Conservation (phyloP, 257 asterid genomes). For the Solanum tacnaense region DNA sequence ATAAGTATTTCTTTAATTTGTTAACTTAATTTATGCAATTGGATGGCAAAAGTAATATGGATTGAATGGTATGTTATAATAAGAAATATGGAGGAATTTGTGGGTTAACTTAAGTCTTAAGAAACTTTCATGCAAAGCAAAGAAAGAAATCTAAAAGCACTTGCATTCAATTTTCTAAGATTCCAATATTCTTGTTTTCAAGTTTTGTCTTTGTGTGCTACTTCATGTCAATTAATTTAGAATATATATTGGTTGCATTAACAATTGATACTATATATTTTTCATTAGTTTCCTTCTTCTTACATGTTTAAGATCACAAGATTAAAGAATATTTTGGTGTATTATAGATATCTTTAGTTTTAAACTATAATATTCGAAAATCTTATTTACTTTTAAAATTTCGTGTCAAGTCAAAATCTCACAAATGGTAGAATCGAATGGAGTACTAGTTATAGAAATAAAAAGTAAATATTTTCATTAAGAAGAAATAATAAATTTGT, state of each 20-base stretch:
- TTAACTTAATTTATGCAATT: neutral
- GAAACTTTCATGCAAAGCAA: conserved; percentile 1
- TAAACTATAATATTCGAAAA: rapidly evolving
- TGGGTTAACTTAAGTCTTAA: neutral
- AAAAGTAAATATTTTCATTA: neutral
- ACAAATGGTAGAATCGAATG: neutral
- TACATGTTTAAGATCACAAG: no score
- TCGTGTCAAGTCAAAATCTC: neutral
- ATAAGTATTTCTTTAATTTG: neutral
- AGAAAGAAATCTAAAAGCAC: neutral
- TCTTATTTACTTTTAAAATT: no score
- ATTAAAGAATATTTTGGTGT: no score
- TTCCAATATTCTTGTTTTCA: neutral
- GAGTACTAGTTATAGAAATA: no score
- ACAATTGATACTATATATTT: no score
- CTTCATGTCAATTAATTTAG: neutral
- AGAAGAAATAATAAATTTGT: no score
- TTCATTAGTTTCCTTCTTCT: no score
- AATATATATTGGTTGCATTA: neutral
- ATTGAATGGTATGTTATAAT: neutral
- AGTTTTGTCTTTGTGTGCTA: neutral
- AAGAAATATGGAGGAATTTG: neutral
- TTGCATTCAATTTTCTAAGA: neutral
- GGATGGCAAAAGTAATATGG: neutral
- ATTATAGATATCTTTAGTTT: no score